These are phyloP conservation scores for Camelina hispida DNA, from an alignment of 345 rosid genomes.

Conservation along the genomic window DNA sequence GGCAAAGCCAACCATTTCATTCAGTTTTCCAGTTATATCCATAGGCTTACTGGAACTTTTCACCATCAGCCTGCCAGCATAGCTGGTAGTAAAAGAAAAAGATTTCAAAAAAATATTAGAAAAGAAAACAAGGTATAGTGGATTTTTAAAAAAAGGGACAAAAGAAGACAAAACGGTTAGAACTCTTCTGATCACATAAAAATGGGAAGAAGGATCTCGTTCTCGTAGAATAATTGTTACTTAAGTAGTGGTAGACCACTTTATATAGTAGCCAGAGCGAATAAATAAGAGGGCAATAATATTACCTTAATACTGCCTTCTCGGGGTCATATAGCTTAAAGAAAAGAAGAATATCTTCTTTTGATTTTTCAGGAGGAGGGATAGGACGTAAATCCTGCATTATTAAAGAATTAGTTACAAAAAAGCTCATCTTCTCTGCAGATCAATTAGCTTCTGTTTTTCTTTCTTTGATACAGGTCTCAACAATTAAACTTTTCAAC, in stretches of 20 bases:
- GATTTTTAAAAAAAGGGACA: background rate
- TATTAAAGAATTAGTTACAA: slow-evolving; percentile 21
- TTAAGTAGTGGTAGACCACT: slow-evolving; percentile 6
- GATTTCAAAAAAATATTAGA: background rate
- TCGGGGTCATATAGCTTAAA: slow-evolving; percentile 86
- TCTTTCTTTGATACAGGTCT: slow-evolving; percentile 15
- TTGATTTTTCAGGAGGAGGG: slow-evolving; percentile 70
- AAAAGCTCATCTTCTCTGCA: slow-evolving; percentile 18
- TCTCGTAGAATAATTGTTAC: slow-evolving; percentile 13
- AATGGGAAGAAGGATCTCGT: slow-evolving; percentile 4
- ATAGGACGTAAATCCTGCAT: slow-evolving; percentile 73
- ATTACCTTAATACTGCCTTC: slow-evolving; percentile 75
- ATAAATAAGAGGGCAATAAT: slow-evolving; percentile 13
- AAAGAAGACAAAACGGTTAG: background rate
- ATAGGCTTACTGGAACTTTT: slow-evolving; percentile 75
- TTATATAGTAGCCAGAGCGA: background rate
- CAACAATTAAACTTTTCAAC: slow-evolving; percentile 17
- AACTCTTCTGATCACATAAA: slow-evolving; percentile 5
- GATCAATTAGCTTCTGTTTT: slow-evolving; percentile 28
- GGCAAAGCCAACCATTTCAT: slow-evolving; percentile 89
- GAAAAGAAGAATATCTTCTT: slow-evolving; percentile 91
- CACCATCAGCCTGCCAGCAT: slow-evolving; percentile 83
- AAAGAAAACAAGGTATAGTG: slow-evolving; percentile 21
- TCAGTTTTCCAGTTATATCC: slow-evolving; percentile 71
- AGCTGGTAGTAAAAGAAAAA: slow-evolving; percentile 47